Evolutionary conservation across 1,284 basidiomycete species (phyloP).

Genomic region (Cerrena zonata): DNA sequence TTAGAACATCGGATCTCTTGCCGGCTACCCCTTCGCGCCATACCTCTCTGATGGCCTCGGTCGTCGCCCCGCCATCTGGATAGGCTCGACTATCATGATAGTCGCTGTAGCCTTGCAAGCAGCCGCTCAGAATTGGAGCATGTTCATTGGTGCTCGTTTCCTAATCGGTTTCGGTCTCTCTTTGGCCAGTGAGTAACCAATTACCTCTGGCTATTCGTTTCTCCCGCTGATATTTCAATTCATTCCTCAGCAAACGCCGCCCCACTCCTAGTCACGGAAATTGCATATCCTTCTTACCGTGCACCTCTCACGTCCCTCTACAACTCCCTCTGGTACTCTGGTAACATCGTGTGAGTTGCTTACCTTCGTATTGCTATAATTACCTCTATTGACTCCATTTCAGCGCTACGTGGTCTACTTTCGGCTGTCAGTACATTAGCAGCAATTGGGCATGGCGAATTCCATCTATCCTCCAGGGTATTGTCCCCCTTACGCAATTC

Average conservation of each 20-base stretch:
- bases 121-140: conserved; percentile 64
- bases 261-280: conserved; percentile 71
- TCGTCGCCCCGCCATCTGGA: conserved; percentile 55
- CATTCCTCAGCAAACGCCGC: conserved; percentile 50
- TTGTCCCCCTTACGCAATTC: conserved; percentile 60
- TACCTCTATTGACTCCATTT: conserved; percentile 4
- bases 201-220: no score
- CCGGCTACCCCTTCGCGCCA: conserved; percentile 64
- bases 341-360: conserved; percentile 56
- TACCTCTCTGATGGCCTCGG: conserved; percentile 67
- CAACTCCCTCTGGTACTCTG: conserved; percentile 79
- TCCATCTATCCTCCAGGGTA: conserved; percentile 61
- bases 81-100: conserved; percentile 61
- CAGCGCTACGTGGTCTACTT: conserved; percentile 72
- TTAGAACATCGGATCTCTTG: conserved; percentile 62
- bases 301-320: conserved; percentile 66
- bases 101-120: conserved; percentile 65
- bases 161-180: conserved; percentile 76
- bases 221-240: background rate
- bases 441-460: conserved; percentile 72
- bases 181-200: conserved; percentile 46
- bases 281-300: conserved; percentile 73
- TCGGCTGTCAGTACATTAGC: conserved; percentile 62
- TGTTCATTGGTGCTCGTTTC: conserved; percentile 80
- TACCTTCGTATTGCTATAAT: background rate